Base-by-base conservation (phyloP, 1,139 yeast genomes). In the Saccharomycopsis hybrid region DNA sequence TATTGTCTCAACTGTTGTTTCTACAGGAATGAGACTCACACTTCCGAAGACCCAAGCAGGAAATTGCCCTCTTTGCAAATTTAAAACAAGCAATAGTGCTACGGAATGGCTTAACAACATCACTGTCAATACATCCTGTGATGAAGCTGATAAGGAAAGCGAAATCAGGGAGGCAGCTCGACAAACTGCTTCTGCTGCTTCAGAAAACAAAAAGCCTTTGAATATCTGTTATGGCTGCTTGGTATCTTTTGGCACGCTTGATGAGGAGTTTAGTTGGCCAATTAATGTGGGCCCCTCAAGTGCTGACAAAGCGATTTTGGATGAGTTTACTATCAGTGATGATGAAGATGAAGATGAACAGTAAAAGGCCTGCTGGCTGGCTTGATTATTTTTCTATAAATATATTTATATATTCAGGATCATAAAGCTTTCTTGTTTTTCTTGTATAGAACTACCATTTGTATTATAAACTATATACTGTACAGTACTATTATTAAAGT, bases 1-100 rank as follows among this genome's bases (percentile, higher is more conserved):
- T 48, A 88, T 94, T 3, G 92, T 94, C 2, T 85, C 97, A 0
- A 90, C 98, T 0, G 97, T 92, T 24, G 90, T 89, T 9, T 82
- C 87, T 56, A 90, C 96, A 0, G 96, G 95, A 8, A 82, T 82
- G 48, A 90, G 92, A 63, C 68, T 92, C 47, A 79, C 78, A 1
- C 74, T 75, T 7, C 88, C 87, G 0, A 63, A 49, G 33, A 51
- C 51, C 8, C 36, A 36, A 3, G 18, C 47, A 8, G 11, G 35
- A 4, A 35, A 18, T n/a, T 51, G 54, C 36, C 41, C 48, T 5
- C 27, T 49, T 24, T 49, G 54, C 39, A 47, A 46, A 18, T 41
- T 38, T 18, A 35, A 39, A 31, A 47, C n/a, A 4, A 28, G 24
- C 48, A 50, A 11, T 53, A 67, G 39, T 57, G 85, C 94, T 0